Base-by-base conservation (phyloP, 495 filamentous ascomycete genomes). In the Choiromyces venosus region DNA sequence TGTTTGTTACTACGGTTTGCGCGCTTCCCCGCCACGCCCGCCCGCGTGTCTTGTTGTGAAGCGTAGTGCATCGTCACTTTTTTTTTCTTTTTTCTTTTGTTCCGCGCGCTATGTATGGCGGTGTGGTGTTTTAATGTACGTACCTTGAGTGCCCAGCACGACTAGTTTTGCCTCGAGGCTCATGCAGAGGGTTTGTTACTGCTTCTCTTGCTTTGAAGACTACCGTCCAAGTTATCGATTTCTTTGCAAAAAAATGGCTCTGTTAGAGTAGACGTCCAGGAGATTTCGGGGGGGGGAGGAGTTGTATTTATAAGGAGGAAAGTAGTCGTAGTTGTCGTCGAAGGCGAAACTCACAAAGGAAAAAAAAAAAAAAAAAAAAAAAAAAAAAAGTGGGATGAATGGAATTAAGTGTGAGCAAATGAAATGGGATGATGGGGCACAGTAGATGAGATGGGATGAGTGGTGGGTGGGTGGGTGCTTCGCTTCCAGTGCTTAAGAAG, bases 151-250 rank as follows among this genome's bases (percentile, higher is more conserved):
- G 83, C 93, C 93, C 65, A 97, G 87, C 72, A 97, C 89, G 78
- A 96, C 93, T 70, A 97, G 93, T 83, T 97, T 97, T 78, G 93
- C 93, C 84, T 97, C 93, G 73, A 97, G 89, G 71, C 89, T 89
- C 89, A 90, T 92, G 76, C 52, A 61, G 52, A 33, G 33, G 25
- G 25, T 61, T 2, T 56, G 10, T 61, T 12, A 61, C 52, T 61
- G 52, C 10, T 61, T 61, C 52, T n/a, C 29, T 68, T 29, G 33
- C 33, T n/a, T 25, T 25, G 33, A 33, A 4, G 12, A 61, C 52
- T 12, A 16, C 52, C 10, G 25, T 61, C n/a, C 1, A 18, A 16
- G 52, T 16, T 29, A 1, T 14, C 12, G 25, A 18, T 10, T 18
- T 42, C 18, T 19, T 42, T 42, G 52, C 52, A 18, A 61, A n/a